These are phyloP conservation scores for Gastrolobium bilobum DNA, from an alignment of 306 rosid species.

Conservation along the genomic window DNA sequence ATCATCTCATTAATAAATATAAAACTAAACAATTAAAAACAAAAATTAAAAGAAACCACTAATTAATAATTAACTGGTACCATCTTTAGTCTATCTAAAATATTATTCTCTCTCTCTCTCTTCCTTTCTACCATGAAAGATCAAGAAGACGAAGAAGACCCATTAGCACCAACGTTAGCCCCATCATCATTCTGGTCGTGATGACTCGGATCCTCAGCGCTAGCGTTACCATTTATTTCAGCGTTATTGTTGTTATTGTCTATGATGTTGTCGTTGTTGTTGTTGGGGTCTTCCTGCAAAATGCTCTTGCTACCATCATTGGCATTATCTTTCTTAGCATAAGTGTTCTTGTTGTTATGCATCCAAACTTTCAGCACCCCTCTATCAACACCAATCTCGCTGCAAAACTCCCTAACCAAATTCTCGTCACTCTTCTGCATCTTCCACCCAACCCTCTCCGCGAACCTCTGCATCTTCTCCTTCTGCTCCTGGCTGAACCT, in stretches of 20 bases:
- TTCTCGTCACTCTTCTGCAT: slow-evolving; percentile 88
- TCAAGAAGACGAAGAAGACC: slow-evolving; percentile 93
- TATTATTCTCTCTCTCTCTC: slow-evolving; percentile 44
- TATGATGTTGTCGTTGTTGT: not conserved
- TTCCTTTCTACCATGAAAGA: slow-evolving; percentile 39
- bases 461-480: slow-evolving; percentile 87
- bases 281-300: slow-evolving; percentile 47
- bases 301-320: slow-evolving; percentile 37
- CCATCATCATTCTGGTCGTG: slow-evolving; percentile 49
- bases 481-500: slow-evolving; percentile 89
- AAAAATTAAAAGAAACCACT: slow-evolving; percentile 33
- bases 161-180: slow-evolving; percentile 68
- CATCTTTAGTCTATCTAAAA: slow-evolving; percentile 59
- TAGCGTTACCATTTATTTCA: not conserved
- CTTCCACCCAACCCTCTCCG: slow-evolving; percentile 93
- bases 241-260: not conserved
- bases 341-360: slow-evolving; percentile 93
- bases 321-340: slow-evolving; percentile 56
- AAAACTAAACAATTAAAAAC: slow-evolving; percentile 51
- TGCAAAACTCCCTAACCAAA: slow-evolving; percentile 67
- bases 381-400: slow-evolving; percentile 72
- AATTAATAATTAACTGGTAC: slow-evolving; percentile 53
- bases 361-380: slow-evolving; percentile 95
- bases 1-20: slow-evolving; percentile 58
- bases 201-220: slow-evolving; percentile 46